phyloP scores from a whole-genome alignment of 768 basidiomycete genomes.

The Mrakia hoshinonis region DNA sequence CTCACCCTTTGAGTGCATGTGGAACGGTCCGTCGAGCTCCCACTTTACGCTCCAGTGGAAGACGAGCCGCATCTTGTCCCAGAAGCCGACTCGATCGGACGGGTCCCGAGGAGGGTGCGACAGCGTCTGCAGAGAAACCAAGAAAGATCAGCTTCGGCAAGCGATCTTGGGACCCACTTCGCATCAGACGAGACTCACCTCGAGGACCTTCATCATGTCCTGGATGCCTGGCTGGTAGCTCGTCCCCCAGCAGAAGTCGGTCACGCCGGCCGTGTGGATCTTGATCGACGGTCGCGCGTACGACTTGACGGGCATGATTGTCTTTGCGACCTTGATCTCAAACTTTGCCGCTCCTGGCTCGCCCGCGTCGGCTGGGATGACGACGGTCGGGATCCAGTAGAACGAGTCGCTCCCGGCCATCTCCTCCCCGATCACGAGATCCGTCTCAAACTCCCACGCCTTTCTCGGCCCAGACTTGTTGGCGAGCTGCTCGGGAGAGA shows the following conservation, averaged over 20 bases:
- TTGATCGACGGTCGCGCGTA: constrained; percentile 68
- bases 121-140: constrained; percentile 45
- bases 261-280: constrained; percentile 56
- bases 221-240: constrained; percentile 79
- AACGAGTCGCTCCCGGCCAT: constrained; percentile 24
- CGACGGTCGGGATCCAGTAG: constrained; percentile 36
- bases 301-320: constrained; percentile 89
- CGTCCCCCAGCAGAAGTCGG: constrained; percentile 78
- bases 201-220: constrained; percentile 73
- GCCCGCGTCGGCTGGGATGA: constrained; percentile 54
- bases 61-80: constrained; percentile 74
- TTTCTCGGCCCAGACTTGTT: neutral
- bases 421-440: constrained; percentile 29
- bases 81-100: constrained; percentile 78
- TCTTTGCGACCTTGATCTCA: constrained; percentile 65
- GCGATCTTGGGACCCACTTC: neutral
- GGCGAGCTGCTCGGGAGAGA: constrained; percentile 18
- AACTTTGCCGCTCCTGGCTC: constrained; percentile 51
- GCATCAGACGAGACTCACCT: constrained; percentile 37
- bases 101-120: constrained; percentile 67
- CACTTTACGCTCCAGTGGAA: constrained; percentile 72
- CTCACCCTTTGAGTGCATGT: constrained; percentile 77
- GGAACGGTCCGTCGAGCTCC: constrained; percentile 57
- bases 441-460: constrained; percentile 21
- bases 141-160: neutral